Conservation (phyloP, 1,139 yeast species). For the Geotrichum klebahnii region DNA sequence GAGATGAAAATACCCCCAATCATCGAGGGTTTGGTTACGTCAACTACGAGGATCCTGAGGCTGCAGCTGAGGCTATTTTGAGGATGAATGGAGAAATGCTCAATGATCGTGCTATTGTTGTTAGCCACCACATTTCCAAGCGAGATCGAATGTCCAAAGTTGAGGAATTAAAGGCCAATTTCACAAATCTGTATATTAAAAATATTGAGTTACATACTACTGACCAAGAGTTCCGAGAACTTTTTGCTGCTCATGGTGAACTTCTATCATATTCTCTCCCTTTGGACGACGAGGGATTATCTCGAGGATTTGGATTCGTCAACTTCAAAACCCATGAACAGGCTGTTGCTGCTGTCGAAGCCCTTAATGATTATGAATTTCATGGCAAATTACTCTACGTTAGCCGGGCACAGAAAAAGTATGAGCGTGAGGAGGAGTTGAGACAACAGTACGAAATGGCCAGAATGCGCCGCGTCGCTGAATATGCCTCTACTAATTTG, state of each 20-base stretch:
- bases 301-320: conserved; percentile 87
- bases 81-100: conserved; percentile 86
- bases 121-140: conserved; percentile 80
- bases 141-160: conserved; percentile 81
- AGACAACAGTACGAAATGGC: conserved; percentile 58
- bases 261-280: conserved; percentile 62
- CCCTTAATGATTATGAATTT: conserved; percentile 68
- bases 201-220: conserved; percentile 51
- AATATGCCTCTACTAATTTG: conserved; percentile 50
- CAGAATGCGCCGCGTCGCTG: conserved; percentile 5
- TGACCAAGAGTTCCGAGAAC: conserved; percentile 32
- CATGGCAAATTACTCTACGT: conserved; percentile 75
- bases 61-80: conserved; percentile 83
- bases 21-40: conserved; percentile 84
- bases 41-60: conserved; percentile 72
- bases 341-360: conserved; percentile 79
- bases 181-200: conserved; percentile 82
- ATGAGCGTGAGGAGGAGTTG: conserved; percentile 83
- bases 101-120: conserved; percentile 78
- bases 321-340: conserved; percentile 73
- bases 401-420: conserved; percentile 90
- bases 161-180: conserved; percentile 77
- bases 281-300: conserved; percentile 72
- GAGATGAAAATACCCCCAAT: conserved; percentile 49
- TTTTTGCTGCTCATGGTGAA: conserved; percentile 50